A percentile compares a stretch with the other conserved stretches of the same genome.
These are phyloP conservation scores for Termitomyces bulborhizus DNA, from an alignment of 768 basidiomycete species.

Conservation along the genomic window DNA sequence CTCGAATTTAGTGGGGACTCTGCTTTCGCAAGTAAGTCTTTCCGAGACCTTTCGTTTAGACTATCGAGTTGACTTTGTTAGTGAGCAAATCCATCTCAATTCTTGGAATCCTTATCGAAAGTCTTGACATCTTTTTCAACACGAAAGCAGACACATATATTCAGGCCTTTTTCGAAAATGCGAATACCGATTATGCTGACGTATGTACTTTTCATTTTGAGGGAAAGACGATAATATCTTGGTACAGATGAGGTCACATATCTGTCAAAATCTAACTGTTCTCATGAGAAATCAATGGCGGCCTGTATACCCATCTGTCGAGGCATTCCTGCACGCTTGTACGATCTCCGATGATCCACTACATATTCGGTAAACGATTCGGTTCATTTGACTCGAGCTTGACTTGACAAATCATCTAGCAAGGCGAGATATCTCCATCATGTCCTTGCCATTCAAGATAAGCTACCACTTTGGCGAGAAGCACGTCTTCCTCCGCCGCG, in stretches of 20 bases:
- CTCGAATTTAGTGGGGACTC: slow-evolving; percentile 83
- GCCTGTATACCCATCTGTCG: slow-evolving; percentile 54
- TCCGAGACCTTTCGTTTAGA: not conserved
- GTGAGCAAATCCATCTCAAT: slow-evolving; percentile 73
- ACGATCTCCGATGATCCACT: slow-evolving; percentile 48
- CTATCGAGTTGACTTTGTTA: slow-evolving; percentile 20
- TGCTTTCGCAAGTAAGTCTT: slow-evolving; percentile 71
- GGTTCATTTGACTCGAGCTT: not conserved
- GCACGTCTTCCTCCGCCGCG: slow-evolving; percentile 81
- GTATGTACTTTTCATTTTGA: slow-evolving; percentile 28
- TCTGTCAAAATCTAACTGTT: slow-evolving; percentile 58
- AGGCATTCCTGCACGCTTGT: slow-evolving; percentile 54
- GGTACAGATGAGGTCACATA: slow-evolving; percentile 57
- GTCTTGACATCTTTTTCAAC: slow-evolving; percentile 60
- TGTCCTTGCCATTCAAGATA: slow-evolving; percentile 47
- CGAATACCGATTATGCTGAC: slow-evolving; percentile 82
- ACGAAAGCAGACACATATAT: slow-evolving; percentile 63
- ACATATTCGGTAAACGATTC: slow-evolving; percentile 40
- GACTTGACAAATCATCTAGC: slow-evolving; percentile 25
- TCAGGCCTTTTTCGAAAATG: slow-evolving; percentile 65
- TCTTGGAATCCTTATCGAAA: slow-evolving; percentile 61
- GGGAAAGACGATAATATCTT: slow-evolving; percentile 1
- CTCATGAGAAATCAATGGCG: slow-evolving; percentile 60
- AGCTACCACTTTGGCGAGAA: slow-evolving; percentile 64
- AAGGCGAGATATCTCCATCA: slow-evolving; percentile 49